These are phyloP conservation scores for Kluyveromyces lactis DNA, from an alignment of 805 yeast genomes.

Conservation along the genomic window DNA sequence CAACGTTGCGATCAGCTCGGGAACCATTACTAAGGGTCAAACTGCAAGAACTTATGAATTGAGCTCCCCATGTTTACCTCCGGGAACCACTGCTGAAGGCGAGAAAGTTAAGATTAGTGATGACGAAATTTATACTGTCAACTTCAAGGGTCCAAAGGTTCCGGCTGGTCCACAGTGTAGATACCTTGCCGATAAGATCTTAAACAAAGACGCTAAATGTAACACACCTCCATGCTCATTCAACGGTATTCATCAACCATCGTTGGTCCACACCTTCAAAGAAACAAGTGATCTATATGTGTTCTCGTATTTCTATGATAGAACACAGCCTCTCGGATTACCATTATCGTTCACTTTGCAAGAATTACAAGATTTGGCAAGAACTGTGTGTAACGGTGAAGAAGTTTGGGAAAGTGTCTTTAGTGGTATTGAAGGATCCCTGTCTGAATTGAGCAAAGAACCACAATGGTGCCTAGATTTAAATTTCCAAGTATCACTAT, in stretches of 20 bases:
- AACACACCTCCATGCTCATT: conserved; percentile 78
- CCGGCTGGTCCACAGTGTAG: conserved; percentile 84
- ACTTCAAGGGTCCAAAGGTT: conserved; percentile 54
- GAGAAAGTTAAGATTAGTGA: conserved; percentile 51
- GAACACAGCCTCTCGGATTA: conserved; percentile 91
- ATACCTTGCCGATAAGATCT: conserved; percentile 66
- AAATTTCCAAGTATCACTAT: conserved; percentile 78
- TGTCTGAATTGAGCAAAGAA: conserved; percentile 58
- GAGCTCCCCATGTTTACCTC: conserved; percentile 82
- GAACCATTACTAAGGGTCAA: conserved; percentile 31
- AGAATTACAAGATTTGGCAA: conserved; percentile 76
- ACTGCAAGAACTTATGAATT: conserved; percentile 39
- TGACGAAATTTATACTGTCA: conserved; percentile 41
- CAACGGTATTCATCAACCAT: conserved; percentile 96
- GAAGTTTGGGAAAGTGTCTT: conserved; percentile 62
- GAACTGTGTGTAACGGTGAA: conserved; percentile 79
- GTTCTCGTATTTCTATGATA: conserved; percentile 92
- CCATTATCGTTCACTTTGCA: conserved; percentile 79
- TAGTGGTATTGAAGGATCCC: conserved; percentile 57
- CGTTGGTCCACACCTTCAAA: conserved; percentile 69
- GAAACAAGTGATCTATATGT: conserved; percentile 70
- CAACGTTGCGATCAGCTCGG: conserved; percentile 37
- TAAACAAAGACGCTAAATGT: conserved; percentile 80
- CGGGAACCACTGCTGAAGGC: conserved; percentile 51
- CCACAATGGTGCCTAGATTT: conserved; percentile 95